Evolutionary conservation across 768 basidiomycete genomes (phyloP).

Genomic region (Leccinum broughii): DNA sequence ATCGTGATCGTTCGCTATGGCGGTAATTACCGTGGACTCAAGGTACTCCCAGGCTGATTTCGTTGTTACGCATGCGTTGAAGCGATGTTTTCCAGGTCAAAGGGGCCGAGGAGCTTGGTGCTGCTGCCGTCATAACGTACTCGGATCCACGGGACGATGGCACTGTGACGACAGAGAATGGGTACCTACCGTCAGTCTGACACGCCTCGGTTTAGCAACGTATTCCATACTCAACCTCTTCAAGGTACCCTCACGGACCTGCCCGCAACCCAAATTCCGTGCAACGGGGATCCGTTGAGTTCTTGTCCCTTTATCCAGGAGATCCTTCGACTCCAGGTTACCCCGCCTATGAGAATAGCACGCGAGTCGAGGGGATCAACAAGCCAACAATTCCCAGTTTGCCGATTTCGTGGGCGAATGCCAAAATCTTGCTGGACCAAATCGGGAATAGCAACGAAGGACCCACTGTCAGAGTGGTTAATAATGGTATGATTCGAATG

Average conservation of each 20-base stretch:
- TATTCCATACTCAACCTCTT: no score
- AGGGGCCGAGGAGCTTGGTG: slow-evolving; percentile 86
- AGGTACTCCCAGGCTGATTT: slow-evolving; percentile 44
- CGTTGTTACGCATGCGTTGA: neutral
- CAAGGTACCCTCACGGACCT: slow-evolving; percentile 66
- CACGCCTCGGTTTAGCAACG: no score
- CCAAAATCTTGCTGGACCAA: slow-evolving; percentile 58
- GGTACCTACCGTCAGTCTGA: slow-evolving; percentile 49
- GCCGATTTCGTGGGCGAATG: slow-evolving; percentile 88
- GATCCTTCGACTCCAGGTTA: slow-evolving; percentile 87
- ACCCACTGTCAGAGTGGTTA: slow-evolving; percentile 50
- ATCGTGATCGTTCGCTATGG: slow-evolving; percentile 82
- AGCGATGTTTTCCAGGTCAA: slow-evolving; percentile 53
- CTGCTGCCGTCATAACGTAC: slow-evolving; percentile 81
- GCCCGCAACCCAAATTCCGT: slow-evolving; percentile 84
- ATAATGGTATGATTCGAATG: slow-evolving; percentile 44
- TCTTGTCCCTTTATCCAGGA: slow-evolving; percentile 63
- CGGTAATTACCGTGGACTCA: slow-evolving; percentile 80
- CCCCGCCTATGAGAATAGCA: slow-evolving; percentile 82
- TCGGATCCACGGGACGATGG: slow-evolving; percentile 90
- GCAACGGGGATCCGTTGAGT: slow-evolving; percentile 84
- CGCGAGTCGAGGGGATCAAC: slow-evolving; percentile 58
- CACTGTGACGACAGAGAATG: slow-evolving; percentile 72
- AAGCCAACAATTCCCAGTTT: slow-evolving; percentile 80
- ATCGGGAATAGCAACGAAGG: slow-evolving; percentile 37